These are phyloP conservation scores for Closterium sp. DNA, from an alignment of 139 green algal species.

Conservation along the genomic window DNA sequence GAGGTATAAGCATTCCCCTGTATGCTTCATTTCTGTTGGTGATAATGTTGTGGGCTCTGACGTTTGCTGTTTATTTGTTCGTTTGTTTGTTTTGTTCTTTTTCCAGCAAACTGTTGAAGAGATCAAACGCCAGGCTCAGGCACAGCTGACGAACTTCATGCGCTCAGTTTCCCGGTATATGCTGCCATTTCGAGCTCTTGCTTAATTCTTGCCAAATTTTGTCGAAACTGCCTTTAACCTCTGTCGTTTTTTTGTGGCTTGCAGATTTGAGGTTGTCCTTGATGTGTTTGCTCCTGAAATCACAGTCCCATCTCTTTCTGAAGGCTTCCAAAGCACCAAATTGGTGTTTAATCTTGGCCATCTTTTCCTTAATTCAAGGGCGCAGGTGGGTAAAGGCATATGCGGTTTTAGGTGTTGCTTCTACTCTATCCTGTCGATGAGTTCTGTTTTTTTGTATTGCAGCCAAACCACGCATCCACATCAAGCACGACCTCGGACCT, in stretches of 20 bases:
- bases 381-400: not conserved
- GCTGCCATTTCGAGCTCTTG: not conserved
- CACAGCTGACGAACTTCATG: not conserved
- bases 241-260: not conserved
- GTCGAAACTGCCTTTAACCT: not conserved
- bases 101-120: not conserved
- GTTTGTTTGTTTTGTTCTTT: not conserved
- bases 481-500: not conserved
- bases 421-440: not conserved
- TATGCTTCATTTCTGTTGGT: not conserved
- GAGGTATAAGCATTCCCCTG: not conserved
- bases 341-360: not conserved
- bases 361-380: not conserved
- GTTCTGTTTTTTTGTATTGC: not conserved
- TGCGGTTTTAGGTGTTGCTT: not conserved
- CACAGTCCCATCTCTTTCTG: not conserved
- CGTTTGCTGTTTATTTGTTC: not conserved
- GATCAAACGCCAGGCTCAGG: not conserved
- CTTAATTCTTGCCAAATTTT: not conserved
- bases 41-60: not conserved
- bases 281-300: not conserved
- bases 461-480: not conserved
- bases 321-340: not conserved
- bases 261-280: not conserved
- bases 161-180: not conserved